Evolutionary conservation across 1,139 yeast species (phyloP), one percentile per base, ranked within the genome.

Genomic region (Nadsonia commutata): DNA sequence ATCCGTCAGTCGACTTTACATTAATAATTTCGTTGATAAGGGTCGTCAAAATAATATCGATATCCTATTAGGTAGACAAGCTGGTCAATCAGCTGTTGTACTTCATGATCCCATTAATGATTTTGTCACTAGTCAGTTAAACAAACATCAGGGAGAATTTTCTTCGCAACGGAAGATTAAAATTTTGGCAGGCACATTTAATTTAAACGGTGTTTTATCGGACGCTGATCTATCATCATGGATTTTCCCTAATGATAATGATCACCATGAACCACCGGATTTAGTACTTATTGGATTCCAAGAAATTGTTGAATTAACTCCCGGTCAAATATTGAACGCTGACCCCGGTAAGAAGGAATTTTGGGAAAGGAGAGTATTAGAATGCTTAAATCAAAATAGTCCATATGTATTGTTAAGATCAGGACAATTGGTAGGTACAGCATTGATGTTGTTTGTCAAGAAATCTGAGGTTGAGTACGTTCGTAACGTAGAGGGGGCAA

Each of bases 341-440:
- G 95, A 90, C 59, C 74, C 82, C 0, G 72, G 72, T 31, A 78
- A 82, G 45, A 72, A 82, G 48, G 60, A 68, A 31, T 75, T 72
- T 51, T 93, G 99, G 99, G 96, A 86, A 51, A 67, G 67, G 42
- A 76, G 74, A 46, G 72, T 90, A 21, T 66, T 74, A 41, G 62
- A 64, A 18, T 68, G 79, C 13, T 63, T 93, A 44, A 78, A 81
- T 49, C 56, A 62, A 4, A 64, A 66, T 16, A 72, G 66, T 22
- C 74, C 72, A 46, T 86, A 80, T 56, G 76, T 76, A 3, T 67
- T 83, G 18, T 64, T 85, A 37, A 79, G 96, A 71, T 78, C 84
- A 40, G 94, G 86, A 39, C 97, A 90, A 62, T 67, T 93, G 20
- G 98, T 96, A 3, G 97, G 98, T 2, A 75, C 94, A n/a, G 78